Conservation (phyloP, 2,329 filamentous ascomycete genomes). For the Botrytis medusae region DNA sequence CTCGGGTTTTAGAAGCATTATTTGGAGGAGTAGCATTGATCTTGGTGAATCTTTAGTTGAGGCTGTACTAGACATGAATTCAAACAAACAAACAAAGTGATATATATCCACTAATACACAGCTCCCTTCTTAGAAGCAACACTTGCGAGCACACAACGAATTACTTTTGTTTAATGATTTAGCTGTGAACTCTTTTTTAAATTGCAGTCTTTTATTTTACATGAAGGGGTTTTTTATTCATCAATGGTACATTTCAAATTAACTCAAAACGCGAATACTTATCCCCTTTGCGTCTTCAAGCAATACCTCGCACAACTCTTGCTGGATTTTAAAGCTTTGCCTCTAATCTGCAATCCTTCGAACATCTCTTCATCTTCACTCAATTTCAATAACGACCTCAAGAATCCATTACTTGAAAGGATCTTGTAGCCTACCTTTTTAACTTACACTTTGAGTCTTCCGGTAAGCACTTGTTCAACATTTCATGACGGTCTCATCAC, state of each 20-base stretch:
- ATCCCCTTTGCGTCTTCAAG: no score
- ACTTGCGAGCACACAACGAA: background rate
- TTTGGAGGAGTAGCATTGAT: background rate
- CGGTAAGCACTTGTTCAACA: background rate
- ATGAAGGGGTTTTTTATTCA: background rate
- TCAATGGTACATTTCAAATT: background rate
- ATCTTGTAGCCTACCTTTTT: background rate
- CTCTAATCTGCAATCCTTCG: background rate
- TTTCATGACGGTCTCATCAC: background rate
- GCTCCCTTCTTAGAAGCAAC: background rate
- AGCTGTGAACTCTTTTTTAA: no score
- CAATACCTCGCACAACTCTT: background rate
- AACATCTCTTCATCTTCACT: background rate
- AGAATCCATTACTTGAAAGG: background rate
- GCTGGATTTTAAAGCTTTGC: background rate
- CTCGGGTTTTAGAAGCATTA: background rate
- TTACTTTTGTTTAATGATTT: background rate
- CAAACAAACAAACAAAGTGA: background rate
- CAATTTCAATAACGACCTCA: background rate
- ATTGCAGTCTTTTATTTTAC: background rate
- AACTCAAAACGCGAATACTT: background rate
- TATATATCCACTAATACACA: background rate
- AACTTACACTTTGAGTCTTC: background rate
- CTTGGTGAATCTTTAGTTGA: constrained; percentile 4
- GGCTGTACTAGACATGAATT: background rate